Evolutionary conservation across 2,329 filamentous ascomycete species (phyloP), one percentile per base, ranked within the genome.

Genomic region (Coniochaeta hoffmannii): DNA sequence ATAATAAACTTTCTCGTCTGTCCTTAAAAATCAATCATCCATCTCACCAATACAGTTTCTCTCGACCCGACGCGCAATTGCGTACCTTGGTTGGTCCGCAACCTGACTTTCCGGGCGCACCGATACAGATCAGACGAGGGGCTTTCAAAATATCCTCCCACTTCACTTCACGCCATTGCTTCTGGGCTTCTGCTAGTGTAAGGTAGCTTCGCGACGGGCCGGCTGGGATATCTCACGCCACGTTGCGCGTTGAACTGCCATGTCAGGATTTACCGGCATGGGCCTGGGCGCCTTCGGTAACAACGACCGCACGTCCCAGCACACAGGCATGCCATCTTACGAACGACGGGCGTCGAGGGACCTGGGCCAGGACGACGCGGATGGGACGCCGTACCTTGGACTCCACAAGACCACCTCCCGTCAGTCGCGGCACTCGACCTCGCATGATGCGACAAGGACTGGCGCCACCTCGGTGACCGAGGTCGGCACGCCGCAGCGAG

Each of bases 251-350:
- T 46, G 24, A n/a, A 46, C 41, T n/a, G 41, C 41, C 53, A 76
- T 77, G 75, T 73, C 74, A n/a, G n/a, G n/a, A 52, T 71, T 76
- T 55, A 64, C 69, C 53, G 73, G 69, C 56, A 63, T 65, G 30
- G 67, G 68, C 63, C 63, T 65, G 24, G 67, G 68, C 63, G 68
- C 72, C 60, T 75, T 75, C 56, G 71, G 70, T 62, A 78, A 74
- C 63, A 75, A 79, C 63, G 78, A 80, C 64, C 70, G 68, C 60
- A 77, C 77, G 26, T 73, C 75, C 11, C 73, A 76, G 59, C 67
- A 62, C 12, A 67, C 68, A 15, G 75, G 76, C 51, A 68, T 68
- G 35, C 72, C 76, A 4, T 26, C 41, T 28, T 22, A 46, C 15
- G 41, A 46, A 28, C 10, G 41, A 17, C 41, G 41, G 22, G 41